Evolutionary conservation across 352 stramenopile species (phyloP).

Genomic region (Bremia lactucae): DNA sequence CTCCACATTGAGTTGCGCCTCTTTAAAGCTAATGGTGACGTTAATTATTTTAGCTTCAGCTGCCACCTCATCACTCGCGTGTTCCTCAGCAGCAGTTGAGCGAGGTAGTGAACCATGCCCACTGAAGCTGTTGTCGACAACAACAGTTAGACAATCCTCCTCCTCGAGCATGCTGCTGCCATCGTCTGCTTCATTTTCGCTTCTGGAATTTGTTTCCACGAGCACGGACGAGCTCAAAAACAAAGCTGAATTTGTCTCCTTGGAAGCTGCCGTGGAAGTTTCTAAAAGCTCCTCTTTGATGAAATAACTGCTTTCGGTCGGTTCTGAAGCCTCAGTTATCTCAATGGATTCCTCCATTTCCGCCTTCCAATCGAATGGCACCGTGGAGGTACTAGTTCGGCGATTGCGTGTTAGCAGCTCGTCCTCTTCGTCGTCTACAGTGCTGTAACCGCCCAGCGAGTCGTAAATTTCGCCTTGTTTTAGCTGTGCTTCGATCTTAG

Average conservation of each 20-base stretch:
- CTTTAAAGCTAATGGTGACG: background rate
- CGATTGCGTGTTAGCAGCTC: slow-evolving; percentile 10
- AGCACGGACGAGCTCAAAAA: too few species aligned
- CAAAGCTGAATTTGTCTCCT: too few species aligned
- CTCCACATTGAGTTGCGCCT: slow-evolving; percentile 6
- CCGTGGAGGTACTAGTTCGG: slow-evolving; percentile 7
- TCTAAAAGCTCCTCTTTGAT: too few species aligned
- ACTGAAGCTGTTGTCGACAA: slow-evolving; percentile 10
- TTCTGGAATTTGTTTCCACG: slow-evolving; percentile 1
- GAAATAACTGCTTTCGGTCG: too few species aligned
- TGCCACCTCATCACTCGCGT: background rate
- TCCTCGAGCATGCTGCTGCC: slow-evolving; percentile 25
- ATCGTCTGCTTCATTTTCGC: slow-evolving; percentile 23
- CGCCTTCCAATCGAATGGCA: too few species aligned
- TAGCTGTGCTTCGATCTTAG: slow-evolving; percentile 16
- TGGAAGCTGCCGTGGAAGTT: too few species aligned
- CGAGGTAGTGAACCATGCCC: slow-evolving; percentile 4
- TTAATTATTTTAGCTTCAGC: slow-evolving; percentile 4
- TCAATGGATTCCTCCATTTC: slow-evolving; percentile 7
- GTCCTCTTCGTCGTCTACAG: slow-evolving; percentile 33
- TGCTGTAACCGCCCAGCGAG: slow-evolving; percentile 32
- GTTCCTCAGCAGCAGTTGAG: background rate
- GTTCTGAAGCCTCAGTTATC: slow-evolving; percentile 1
- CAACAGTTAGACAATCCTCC: slow-evolving; percentile 11
- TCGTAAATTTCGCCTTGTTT: slow-evolving; percentile 29